A percentile compares a stretch with the other conserved stretches of the same genome.
These are phyloP conservation scores for Bipolaris sorokiniana DNA, from an alignment of 2,329 filamentous ascomycete genomes.

Conservation along the genomic window DNA sequence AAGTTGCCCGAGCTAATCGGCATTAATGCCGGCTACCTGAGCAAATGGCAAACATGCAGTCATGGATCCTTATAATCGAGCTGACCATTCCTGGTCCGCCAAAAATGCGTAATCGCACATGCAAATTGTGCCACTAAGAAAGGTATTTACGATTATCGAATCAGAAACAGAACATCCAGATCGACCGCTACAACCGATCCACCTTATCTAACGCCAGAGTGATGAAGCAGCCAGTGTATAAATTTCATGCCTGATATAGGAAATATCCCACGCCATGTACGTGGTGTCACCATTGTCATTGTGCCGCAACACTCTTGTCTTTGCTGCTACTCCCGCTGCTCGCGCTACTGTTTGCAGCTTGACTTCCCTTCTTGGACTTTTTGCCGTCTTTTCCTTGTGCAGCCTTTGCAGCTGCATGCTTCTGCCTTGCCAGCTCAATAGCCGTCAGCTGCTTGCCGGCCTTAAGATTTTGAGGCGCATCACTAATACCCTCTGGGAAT, in stretches of 20 bases:
- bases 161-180: slow-evolving; percentile 22
- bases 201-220: slow-evolving; percentile 27
- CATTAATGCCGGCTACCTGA: slow-evolving; percentile 13
- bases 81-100: background rate
- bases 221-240: slow-evolving; percentile 8
- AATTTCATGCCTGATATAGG: slow-evolving; percentile 22
- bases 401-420: slow-evolving; percentile 58
- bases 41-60: slow-evolving; percentile 16
- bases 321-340: slow-evolving; percentile 34
- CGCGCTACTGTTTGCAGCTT: slow-evolving; percentile 17
- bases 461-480: slow-evolving; percentile 26
- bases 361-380: slow-evolving; percentile 28
- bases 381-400: slow-evolving; percentile 42
- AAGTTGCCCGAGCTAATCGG: slow-evolving; percentile 9
- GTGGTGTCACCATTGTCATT: slow-evolving; percentile 22
- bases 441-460: slow-evolving; percentile 41
- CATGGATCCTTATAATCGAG: slow-evolving; percentile 14
- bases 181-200: slow-evolving; percentile 6
- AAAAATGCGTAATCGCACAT: slow-evolving; percentile 10
- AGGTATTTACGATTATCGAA: slow-evolving; percentile 42
- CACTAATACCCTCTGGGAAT: slow-evolving; percentile 52
- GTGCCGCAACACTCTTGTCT: slow-evolving; percentile 33
- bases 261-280: slow-evolving; percentile 11
- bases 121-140: slow-evolving; percentile 11
- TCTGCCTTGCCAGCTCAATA: slow-evolving; percentile 64